Conservation (phyloP, 192 early-diverging fungal genomes). For the Linnemannia zychae region DNA sequence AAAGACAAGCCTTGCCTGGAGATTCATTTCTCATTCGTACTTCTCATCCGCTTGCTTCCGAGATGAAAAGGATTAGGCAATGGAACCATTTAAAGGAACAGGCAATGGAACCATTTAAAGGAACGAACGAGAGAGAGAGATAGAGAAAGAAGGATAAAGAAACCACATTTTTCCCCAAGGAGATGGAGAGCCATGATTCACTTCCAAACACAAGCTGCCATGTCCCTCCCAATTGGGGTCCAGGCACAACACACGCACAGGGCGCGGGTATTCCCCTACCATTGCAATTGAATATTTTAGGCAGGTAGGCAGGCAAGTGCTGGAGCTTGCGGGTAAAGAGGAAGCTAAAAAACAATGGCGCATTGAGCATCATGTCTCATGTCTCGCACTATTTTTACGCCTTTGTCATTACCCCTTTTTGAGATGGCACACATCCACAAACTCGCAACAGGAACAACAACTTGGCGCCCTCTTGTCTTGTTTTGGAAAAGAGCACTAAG, state of each 20-base stretch:
- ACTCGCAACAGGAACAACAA: not conserved
- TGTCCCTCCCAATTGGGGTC: too few species aligned
- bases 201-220: not conserved
- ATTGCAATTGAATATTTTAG: too few species aligned
- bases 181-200: not conserved
- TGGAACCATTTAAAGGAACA: too few species aligned
- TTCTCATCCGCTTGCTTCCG: too few species aligned
- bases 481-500: not conserved
- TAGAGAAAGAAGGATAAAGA: not conserved
- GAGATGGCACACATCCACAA: not conserved
- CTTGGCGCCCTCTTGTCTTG: not conserved
- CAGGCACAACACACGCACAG: too few species aligned
- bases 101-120: too few species aligned
- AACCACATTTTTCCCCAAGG: too few species aligned
- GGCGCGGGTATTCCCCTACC: too few species aligned
- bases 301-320: not conserved
- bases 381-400: constrained; percentile 6
- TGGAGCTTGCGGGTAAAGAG: not conserved
- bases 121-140: too few species aligned
- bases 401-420: not conserved
- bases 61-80: too few species aligned
- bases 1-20: too few species aligned
- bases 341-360: not conserved
- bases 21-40: too few species aligned
- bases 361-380: not conserved